Percentiles rank a stretch among this genome's conserved stretches.
These are phyloP conservation scores for Eutrema yunnanense DNA, from an alignment of 345 rosid genomes.

Conservation along the genomic window DNA sequence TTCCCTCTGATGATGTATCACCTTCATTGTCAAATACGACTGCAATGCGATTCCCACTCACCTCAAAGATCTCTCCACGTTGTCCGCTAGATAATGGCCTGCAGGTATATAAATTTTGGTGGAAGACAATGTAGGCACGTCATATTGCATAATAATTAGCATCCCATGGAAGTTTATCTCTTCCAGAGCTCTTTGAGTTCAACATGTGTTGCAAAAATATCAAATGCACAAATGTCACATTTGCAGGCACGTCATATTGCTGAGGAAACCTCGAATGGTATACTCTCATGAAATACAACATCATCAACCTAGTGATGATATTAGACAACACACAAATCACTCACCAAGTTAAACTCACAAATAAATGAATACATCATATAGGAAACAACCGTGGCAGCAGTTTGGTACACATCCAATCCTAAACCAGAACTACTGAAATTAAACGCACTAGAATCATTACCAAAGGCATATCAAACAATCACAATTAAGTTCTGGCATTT, in stretches of 20 bases:
- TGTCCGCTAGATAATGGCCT: slow-evolving; percentile 78
- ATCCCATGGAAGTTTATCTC: background rate
- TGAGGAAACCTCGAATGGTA: background rate
- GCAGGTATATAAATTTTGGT: slow-evolving; percentile 23
- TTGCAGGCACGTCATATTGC: background rate
- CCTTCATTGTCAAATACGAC: slow-evolving; percentile 56
- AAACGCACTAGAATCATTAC: background rate
- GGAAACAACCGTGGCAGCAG: background rate
- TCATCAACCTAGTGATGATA: background rate
- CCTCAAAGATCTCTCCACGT: slow-evolving; percentile 81
- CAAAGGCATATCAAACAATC: background rate
- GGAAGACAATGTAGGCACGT: background rate
- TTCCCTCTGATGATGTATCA: slow-evolving; percentile 37
- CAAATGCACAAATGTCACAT: background rate
- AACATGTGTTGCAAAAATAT: background rate
- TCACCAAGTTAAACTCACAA: background rate
- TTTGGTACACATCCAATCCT: background rate
- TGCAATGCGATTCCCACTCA: slow-evolving; percentile 64
- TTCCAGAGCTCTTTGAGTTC: background rate
- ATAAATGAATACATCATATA: background rate
- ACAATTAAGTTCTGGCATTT: background rate
- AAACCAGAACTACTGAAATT: background rate
- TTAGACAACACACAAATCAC: background rate
- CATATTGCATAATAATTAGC: background rate
- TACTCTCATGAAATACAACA: background rate